Conservation (phyloP, 148 eudicot species). For the Pharnaceum exiguum region DNA sequence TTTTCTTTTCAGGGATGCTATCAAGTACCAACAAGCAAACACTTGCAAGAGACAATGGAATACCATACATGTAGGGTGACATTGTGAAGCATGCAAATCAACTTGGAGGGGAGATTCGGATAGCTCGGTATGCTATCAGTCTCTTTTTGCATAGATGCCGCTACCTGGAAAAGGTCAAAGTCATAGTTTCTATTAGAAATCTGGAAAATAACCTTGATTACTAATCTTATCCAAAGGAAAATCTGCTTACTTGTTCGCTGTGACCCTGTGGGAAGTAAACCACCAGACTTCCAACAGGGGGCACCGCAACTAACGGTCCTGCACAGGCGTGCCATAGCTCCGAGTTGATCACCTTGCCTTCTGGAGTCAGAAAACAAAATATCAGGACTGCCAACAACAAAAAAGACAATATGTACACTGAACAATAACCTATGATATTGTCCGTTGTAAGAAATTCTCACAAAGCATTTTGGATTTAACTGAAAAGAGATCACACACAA, state of each 20-base stretch:
- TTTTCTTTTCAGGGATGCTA: too few relatives aligned
- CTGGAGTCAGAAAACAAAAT: constrained; percentile 35
- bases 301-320: constrained; percentile 86
- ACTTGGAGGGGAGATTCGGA: constrained; percentile 96
- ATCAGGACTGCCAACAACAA: background rate
- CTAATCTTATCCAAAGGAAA: constrained; percentile 1
- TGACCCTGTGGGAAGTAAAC: constrained; percentile 99
- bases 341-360: constrained; percentile 64
- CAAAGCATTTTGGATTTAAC: too few relatives aligned
- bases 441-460: too few relatives aligned
- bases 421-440: too few relatives aligned
- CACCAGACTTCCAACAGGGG: constrained; percentile 92
- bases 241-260: constrained; percentile 85
- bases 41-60: background rate
- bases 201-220: background rate
- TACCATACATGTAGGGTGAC: constrained; percentile 77
- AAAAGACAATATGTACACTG: background rate
- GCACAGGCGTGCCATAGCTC: constrained; percentile 99
- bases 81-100: constrained; percentile 93
- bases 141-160: constrained; percentile 95
- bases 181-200: constrained; percentile 14
- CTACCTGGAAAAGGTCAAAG: constrained; percentile 48
- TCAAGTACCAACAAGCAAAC: background rate
- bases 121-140: constrained; percentile 81
- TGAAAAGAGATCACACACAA: too few relatives aligned